Evolutionary conservation across 805 yeast species (phyloP).

Genomic region (Zygotorulaspora sp.): DNA sequence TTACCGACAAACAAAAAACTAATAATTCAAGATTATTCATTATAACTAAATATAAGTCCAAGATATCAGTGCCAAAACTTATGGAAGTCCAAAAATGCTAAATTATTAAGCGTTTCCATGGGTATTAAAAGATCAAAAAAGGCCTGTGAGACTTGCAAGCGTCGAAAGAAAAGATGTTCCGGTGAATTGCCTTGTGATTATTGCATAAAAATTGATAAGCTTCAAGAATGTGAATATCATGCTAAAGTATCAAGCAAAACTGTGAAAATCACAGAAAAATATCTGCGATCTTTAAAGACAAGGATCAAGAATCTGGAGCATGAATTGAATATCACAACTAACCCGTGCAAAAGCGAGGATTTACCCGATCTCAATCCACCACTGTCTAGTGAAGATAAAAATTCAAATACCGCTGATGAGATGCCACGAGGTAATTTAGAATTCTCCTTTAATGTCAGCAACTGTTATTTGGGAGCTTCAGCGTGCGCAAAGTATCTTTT

Average conservation of each 20-base stretch:
- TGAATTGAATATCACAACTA: conserved; percentile 2
- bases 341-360: conserved; percentile 1
- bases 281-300: conserved; percentile 13
- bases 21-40: background rate
- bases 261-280: conserved; percentile 18
- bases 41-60: no score
- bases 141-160: conserved; percentile 20
- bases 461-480: conserved; percentile 15
- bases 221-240: conserved; percentile 15
- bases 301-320: conserved; percentile 14
- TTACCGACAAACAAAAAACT: conserved; percentile 1
- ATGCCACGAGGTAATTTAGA: background rate
- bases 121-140: conserved; percentile 11
- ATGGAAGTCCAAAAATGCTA: background rate
- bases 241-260: conserved; percentile 11
- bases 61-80: background rate
- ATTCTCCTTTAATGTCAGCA: conserved; percentile 2
- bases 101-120: conserved; percentile 4
- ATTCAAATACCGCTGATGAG: conserved; percentile 1
- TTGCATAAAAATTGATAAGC: conserved; percentile 15
- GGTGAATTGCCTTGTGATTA: conserved; percentile 21
- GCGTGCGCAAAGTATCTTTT: conserved; percentile 17
- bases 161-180: conserved; percentile 18
- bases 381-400: conserved; percentile 7
- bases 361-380: conserved; percentile 11